A percentile compares a stretch with the other conserved stretches of the same genome.
Evolutionary conservation across 148 eudicot species (phyloP).

Genomic region (Amaranthus cruentus): DNA sequence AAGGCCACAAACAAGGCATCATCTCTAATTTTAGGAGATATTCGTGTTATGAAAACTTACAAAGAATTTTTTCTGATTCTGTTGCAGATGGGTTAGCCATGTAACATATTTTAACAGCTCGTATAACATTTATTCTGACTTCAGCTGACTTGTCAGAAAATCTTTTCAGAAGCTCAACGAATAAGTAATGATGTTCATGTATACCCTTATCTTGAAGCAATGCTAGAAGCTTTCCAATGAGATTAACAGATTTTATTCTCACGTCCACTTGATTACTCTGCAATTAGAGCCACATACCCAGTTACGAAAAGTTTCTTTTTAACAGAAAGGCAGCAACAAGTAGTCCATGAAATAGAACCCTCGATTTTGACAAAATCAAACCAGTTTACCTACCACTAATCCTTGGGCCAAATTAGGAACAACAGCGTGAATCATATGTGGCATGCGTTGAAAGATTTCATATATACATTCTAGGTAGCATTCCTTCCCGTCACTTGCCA

Average conservation of each 20-base stretch:
- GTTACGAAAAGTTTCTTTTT: neutral
- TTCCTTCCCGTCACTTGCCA: constrained; percentile 52
- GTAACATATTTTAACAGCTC: constrained; percentile 56
- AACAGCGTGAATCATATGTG: constrained; percentile 60
- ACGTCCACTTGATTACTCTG: constrained; percentile 97
- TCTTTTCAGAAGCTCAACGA: constrained; percentile 69
- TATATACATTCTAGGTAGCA: constrained; percentile 73
- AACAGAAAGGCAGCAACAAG: neutral
- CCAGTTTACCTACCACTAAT: constrained; percentile 45
- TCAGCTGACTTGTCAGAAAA: constrained; percentile 83
- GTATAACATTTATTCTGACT: constrained; percentile 70
- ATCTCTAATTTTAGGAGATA: neutral
- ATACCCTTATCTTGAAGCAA: constrained; percentile 43
- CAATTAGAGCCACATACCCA: constrained; percentile 29
- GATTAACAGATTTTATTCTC: constrained; percentile 71
- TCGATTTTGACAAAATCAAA: constrained; percentile 1
- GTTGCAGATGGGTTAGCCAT: constrained; percentile 44
- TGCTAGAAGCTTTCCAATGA: constrained; percentile 61
- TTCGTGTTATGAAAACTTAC: constrained; percentile 34
- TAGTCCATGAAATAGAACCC: neutral
- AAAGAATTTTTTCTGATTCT: constrained; percentile 55
- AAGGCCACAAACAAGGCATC: neutral
- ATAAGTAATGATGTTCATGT: constrained; percentile 53
- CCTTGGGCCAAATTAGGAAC: constrained; percentile 71
- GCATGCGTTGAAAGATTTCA: constrained; percentile 58